Percentiles rank a stretch among this genome's conserved stretches.
Conservation (phyloP, 2,329 filamentous ascomycete species). For the Calonectria pauciramosa region DNA sequence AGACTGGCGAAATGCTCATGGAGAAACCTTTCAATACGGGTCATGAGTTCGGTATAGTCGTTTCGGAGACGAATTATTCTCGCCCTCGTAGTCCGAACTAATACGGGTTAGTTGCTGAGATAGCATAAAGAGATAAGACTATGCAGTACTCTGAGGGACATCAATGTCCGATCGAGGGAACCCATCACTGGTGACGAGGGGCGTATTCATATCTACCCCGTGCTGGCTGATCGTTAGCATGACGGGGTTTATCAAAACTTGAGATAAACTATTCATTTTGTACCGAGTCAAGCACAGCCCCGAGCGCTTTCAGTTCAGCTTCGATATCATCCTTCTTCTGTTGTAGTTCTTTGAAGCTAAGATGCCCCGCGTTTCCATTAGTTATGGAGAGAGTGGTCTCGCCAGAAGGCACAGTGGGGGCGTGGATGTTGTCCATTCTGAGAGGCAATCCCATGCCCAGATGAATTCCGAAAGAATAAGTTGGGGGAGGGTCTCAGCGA, state of each 20-base stretch:
- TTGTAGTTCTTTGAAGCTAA: constrained; percentile 85
- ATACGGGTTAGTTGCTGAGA: constrained; percentile 31
- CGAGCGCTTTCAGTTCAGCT: constrained; percentile 86
- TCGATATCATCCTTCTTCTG: constrained; percentile 88
- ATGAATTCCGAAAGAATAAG: neutral
- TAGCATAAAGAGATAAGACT: constrained; percentile 34
- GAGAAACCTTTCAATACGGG: constrained; percentile 84
- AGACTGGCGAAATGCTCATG: constrained; percentile 89
- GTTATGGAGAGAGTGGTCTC: constrained; percentile 73
- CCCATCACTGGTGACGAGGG: constrained; percentile 88
- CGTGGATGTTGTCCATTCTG: constrained; percentile 69
- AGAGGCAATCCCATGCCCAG: constrained; percentile 32
- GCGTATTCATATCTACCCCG: constrained; percentile 91
- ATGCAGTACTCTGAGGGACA: constrained; percentile 84
- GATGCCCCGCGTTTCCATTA: constrained; percentile 73
- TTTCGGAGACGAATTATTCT: constrained; percentile 92
- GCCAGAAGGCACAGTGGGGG: constrained; percentile 77
- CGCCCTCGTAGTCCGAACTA: constrained; percentile 92
- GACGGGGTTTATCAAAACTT: neutral
- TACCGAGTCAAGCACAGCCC: constrained; percentile 90
- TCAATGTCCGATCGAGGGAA: constrained; percentile 95
- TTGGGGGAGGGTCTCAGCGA: neutral
- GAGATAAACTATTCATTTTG: constrained; percentile 45
- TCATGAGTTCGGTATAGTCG: constrained; percentile 93
- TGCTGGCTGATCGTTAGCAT: constrained; percentile 70